Percentiles rank a stretch among this genome's conserved stretches.
Evolutionary conservation across 2,329 filamentous ascomycete genomes (phyloP).

Genomic region (Periconia digitata): DNA sequence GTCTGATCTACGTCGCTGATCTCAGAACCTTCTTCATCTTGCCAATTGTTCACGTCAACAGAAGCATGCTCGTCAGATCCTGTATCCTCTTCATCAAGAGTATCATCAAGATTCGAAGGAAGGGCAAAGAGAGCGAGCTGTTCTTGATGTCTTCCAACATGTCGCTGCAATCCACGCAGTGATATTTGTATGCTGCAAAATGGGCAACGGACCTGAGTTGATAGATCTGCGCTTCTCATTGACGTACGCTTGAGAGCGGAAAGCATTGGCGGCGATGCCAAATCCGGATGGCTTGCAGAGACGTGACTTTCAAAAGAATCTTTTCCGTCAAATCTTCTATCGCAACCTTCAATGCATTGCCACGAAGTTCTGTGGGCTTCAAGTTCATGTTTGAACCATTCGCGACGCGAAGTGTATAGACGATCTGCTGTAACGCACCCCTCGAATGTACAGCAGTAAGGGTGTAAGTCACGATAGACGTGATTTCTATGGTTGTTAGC

Average conservation of each 20-base stretch:
- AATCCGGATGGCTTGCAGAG: conserved; percentile 5
- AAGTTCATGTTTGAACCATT: conserved; percentile 27
- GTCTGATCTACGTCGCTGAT: background rate
- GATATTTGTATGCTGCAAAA: conserved; percentile 16
- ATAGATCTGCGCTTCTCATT: conserved; percentile 5
- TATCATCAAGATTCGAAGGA: conserved; percentile 16
- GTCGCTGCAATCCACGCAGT: conserved; percentile 15
- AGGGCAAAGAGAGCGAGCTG: conserved; percentile 27
- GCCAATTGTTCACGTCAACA: conserved; percentile 4
- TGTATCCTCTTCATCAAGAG: conserved; percentile 15
- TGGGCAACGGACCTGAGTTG: conserved; percentile 7
- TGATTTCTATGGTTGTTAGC: conserved; percentile 16
- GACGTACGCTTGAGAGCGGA: conserved; percentile 9
- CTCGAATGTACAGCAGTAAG: conserved; percentile 26
- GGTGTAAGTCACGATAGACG: conserved; percentile 26
- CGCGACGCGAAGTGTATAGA: conserved; percentile 21
- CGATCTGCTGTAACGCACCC: conserved; percentile 20
- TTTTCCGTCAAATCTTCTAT: conserved; percentile 3
- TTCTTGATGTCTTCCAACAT: conserved; percentile 24
- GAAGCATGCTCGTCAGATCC: conserved; percentile 2
- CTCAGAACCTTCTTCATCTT: conserved; percentile 12
- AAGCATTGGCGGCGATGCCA: conserved; percentile 6
- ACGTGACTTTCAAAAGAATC: conserved; percentile 13
- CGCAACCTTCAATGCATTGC: conserved; percentile 23
- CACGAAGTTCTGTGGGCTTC: conserved; percentile 19